Conservation (phyloP, 2,329 filamentous ascomycete species). For the Xylariomycetidae sp. region DNA sequence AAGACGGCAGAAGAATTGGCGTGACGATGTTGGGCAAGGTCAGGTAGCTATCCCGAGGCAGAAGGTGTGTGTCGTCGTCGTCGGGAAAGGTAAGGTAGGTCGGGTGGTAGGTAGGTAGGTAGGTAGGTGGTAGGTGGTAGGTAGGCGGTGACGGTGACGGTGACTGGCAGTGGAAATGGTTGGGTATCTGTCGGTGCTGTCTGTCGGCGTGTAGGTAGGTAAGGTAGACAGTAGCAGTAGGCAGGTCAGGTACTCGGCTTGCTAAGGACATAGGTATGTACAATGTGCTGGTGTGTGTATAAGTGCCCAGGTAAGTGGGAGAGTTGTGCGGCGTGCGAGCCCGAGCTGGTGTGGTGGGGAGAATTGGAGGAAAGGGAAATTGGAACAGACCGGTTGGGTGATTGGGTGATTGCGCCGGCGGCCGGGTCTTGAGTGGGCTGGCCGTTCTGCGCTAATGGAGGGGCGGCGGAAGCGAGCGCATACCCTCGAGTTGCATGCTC, state of each 20-base stretch:
- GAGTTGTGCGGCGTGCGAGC: no score
- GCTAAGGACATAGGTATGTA: no score
- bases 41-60: constrained; percentile 3
- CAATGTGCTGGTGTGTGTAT: constrained; percentile 5
- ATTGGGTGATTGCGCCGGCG: constrained; percentile 13
- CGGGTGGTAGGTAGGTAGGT: constrained; percentile 3
- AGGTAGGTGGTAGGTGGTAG: constrained; percentile 6
- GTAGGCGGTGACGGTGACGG: constrained; percentile 5
- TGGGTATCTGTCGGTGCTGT: not conserved
- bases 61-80: constrained; percentile 1
- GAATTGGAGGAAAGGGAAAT: constrained; percentile 10
- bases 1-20: constrained; percentile 9
- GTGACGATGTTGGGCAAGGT: constrained; percentile 2
- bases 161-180: not conserved
- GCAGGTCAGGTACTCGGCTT: no score
- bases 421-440: constrained; percentile 1
- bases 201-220: constrained; percentile 1
- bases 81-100: not conserved
- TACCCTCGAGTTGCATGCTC: not conserved
- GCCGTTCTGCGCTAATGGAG: not conserved
- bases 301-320: no score
- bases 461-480: not conserved
- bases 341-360: constrained; percentile 16
- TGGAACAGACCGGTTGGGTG: constrained; percentile 1
- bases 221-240: no score